Percentiles rank a stretch among this genome's conserved stretches.
phyloP scores from a whole-genome alignment of 2,329 filamentous ascomycete genomes.

The Calonectria naviculata region DNA sequence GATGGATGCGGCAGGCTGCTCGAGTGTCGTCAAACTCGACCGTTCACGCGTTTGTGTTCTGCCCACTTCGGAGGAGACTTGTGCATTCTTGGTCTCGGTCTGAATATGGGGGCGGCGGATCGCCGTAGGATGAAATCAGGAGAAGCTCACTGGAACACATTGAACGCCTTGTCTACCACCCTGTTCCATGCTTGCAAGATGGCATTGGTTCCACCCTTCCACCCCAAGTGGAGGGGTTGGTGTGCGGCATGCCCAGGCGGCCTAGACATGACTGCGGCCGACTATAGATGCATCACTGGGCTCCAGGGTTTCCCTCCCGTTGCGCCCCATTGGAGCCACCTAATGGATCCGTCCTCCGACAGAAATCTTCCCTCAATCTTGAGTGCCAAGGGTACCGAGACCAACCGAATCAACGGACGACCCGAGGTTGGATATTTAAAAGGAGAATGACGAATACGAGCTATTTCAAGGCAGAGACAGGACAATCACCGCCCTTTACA shows the following conservation, averaged over 20 bases:
- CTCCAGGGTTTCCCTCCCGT: constrained; percentile 32
- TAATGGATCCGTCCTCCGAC: constrained; percentile 19
- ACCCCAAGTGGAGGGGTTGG: constrained; percentile 41
- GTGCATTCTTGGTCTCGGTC: constrained; percentile 18
- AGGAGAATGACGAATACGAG: constrained; percentile 20
- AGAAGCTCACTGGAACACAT: constrained; percentile 26
- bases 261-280: constrained; percentile 35
- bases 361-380: constrained; percentile 34
- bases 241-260: constrained; percentile 37
- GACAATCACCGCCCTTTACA: constrained; percentile 24
- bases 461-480: constrained; percentile 25
- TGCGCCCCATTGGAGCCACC: constrained; percentile 32
- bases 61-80: constrained; percentile 10
- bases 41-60: constrained; percentile 7
- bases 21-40: not conserved
- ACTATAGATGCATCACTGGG: constrained; percentile 34
- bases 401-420: constrained; percentile 25
- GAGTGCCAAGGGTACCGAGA: constrained; percentile 28
- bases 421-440: constrained; percentile 19
- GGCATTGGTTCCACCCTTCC: constrained; percentile 42
- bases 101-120: constrained; percentile 15
- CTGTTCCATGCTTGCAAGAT: constrained; percentile 35
- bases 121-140: constrained; percentile 25
- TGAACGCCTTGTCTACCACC: constrained; percentile 28
- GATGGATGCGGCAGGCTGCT: not conserved